Evolutionary conservation across 495 filamentous ascomycete genomes (phyloP).

Genomic region (Podospora didyma): DNA sequence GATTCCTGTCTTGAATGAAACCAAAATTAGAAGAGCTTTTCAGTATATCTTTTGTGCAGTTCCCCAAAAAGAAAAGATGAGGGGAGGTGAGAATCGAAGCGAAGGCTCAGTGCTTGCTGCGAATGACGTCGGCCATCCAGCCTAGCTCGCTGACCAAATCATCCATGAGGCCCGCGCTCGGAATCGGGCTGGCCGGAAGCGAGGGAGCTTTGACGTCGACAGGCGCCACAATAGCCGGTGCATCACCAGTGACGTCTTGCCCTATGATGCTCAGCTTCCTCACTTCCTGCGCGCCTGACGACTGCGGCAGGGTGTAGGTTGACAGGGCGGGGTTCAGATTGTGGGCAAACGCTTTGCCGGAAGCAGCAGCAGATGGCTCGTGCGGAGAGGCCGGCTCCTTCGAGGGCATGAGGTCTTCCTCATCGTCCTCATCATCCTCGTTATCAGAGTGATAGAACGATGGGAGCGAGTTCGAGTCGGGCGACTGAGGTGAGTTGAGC

Average conservation of each 20-base stretch:
- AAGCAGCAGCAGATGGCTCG: slow-evolving; percentile 1
- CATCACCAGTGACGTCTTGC: slow-evolving; percentile 16
- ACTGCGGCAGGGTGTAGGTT: slow-evolving; percentile 39
- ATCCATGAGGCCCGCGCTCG: slow-evolving; percentile 33
- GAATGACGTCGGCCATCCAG: slow-evolving; percentile 43
- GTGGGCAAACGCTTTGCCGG: slow-evolving; percentile 7
- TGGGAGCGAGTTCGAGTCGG: slow-evolving; percentile 23
- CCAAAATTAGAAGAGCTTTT: too few relatives aligned
- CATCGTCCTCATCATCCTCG: slow-evolving; percentile 29
- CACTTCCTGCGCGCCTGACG: slow-evolving; percentile 15
- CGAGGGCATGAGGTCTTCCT: slow-evolving; percentile 11
- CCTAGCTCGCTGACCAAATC: slow-evolving; percentile 42
- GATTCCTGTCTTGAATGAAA: too few relatives aligned
- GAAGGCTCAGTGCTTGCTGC: background rate
- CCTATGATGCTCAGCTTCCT: slow-evolving; percentile 7
- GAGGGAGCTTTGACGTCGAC: slow-evolving; percentile 15
- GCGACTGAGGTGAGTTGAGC: slow-evolving; percentile 12
- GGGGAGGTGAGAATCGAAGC: too few relatives aligned
- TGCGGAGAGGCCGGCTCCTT: background rate
- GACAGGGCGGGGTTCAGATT: slow-evolving; percentile 30
- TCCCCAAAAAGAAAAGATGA: too few relatives aligned
- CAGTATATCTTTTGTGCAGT: too few relatives aligned
- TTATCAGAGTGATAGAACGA: slow-evolving; percentile 43
- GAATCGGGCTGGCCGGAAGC: slow-evolving; percentile 29
- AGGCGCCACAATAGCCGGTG: slow-evolving; percentile 25